These are phyloP conservation scores for Beauveria sp. DNA, from an alignment of 2,329 filamentous ascomycete species.

Conservation along the genomic window DNA sequence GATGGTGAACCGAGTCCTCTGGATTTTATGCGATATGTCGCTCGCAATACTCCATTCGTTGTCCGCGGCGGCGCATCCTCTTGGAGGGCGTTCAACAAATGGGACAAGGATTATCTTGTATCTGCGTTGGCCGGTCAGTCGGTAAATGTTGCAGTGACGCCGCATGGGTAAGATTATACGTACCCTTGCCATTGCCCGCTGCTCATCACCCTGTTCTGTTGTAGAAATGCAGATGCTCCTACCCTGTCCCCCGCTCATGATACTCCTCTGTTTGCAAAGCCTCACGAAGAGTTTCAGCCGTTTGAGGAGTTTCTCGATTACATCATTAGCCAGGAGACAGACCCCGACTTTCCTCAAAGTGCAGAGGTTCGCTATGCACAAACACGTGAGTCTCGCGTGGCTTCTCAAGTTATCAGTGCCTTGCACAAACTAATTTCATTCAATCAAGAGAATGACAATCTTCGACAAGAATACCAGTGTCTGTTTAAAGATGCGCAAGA, in stretches of 20 bases:
- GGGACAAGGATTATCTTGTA: constrained; percentile 55
- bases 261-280: constrained; percentile 57
- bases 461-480: constrained; percentile 61
- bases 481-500: constrained; percentile 56
- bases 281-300: constrained; percentile 56
- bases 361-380: constrained; percentile 63
- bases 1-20: constrained; percentile 60
- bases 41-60: constrained; percentile 67
- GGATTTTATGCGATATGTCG: constrained; percentile 73
- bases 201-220: not conserved
- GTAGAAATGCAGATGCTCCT: constrained; percentile 31
- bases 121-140: constrained; percentile 43
- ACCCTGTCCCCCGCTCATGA: constrained; percentile 20
- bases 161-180: constrained; percentile 45
- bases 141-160: constrained; percentile 75
- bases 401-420: not conserved
- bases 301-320: constrained; percentile 57
- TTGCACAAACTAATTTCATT: not conserved
- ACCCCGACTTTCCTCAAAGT: constrained; percentile 20
- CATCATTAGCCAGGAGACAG: constrained; percentile 49
- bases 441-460: constrained; percentile 66
- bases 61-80: constrained; percentile 52
- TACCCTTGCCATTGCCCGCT: too few relatives aligned
- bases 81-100: constrained; percentile 57
- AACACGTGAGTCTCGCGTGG: constrained; percentile 47